Evolutionary conservation across 345 rosid genomes (phyloP).

Genomic region (Pelargonium nanum): DNA sequence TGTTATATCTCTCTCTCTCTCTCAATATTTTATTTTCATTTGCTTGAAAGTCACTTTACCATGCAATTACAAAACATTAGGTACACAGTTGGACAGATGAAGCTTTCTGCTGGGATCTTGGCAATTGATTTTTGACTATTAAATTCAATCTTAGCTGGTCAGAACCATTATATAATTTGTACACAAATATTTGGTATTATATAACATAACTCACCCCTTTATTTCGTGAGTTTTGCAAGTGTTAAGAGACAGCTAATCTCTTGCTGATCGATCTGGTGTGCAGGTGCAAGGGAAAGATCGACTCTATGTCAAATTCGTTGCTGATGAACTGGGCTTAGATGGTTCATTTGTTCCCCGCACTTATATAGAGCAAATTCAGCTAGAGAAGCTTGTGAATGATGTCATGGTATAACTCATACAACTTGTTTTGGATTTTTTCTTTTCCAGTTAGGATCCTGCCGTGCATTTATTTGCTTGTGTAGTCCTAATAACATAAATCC

Average conservation of each 20-base stretch:
- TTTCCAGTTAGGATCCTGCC: slow-evolving; percentile 4
- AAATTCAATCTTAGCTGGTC: no score
- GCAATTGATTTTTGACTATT: no score
- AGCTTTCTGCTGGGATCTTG: no score
- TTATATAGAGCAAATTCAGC: slow-evolving; percentile 93
- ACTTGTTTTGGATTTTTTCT: not conserved
- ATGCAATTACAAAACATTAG: no score
- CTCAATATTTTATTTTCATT: no score
- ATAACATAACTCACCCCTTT: no score
- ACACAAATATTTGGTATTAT: not conserved
- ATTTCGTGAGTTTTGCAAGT: not conserved
- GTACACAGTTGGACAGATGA: no score
- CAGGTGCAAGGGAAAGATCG: slow-evolving; percentile 99
- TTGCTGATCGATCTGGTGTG: slow-evolving; percentile 12
- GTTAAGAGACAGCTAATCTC: not conserved
- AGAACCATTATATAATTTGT: no score
- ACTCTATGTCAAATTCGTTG: slow-evolving; percentile 47
- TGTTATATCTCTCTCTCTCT: no score
- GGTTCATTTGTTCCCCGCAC: slow-evolving; percentile 87
- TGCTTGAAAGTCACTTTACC: no score
- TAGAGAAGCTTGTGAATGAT: slow-evolving; percentile 94
- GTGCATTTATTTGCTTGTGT: slow-evolving; percentile 7
- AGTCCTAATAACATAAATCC: slow-evolving; percentile 21
- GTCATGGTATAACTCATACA: slow-evolving; percentile 58
- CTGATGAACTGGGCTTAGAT: slow-evolving; percentile 77